phyloP scores from a whole-genome alignment of 2,329 filamentous ascomycete species.

The Phyllosticta citriasiana region DNA sequence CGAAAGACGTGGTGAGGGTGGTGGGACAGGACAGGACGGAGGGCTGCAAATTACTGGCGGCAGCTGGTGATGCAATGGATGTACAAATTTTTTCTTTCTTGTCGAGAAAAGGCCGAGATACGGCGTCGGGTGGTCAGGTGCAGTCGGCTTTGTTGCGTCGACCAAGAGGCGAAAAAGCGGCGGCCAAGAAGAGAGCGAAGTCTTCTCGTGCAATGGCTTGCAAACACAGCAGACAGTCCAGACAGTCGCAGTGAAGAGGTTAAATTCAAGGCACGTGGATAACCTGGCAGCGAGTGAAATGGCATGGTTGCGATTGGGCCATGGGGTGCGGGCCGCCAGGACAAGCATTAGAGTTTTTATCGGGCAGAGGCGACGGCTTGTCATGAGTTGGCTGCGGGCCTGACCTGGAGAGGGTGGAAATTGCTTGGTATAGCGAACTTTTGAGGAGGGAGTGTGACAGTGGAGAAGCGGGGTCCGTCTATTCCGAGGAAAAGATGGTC shows the following conservation, averaged over 20 bases:
- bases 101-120: background rate
- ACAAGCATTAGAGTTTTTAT: background rate
- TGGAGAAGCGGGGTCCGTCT: background rate
- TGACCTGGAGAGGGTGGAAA: background rate
- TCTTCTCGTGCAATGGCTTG: too few species aligned
- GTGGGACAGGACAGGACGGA: background rate
- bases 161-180: background rate
- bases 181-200: too few species aligned
- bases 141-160: background rate
- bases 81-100: background rate
- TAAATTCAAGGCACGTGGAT: background rate
- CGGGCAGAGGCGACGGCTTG: background rate
- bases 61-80: background rate
- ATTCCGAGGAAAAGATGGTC: background rate
- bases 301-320: background rate
- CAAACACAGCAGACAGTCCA: too few species aligned
- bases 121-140: background rate
- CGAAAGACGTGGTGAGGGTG: background rate
- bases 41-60: background rate
- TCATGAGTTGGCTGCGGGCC: background rate
- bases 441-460: too few species aligned
- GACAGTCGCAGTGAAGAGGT: background rate
- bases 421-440: background rate
- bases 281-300: background rate
- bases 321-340: background rate